Evolutionary conservation across 352 stramenopile genomes (phyloP).

Genomic region (Pythium scleroteichum): DNA sequence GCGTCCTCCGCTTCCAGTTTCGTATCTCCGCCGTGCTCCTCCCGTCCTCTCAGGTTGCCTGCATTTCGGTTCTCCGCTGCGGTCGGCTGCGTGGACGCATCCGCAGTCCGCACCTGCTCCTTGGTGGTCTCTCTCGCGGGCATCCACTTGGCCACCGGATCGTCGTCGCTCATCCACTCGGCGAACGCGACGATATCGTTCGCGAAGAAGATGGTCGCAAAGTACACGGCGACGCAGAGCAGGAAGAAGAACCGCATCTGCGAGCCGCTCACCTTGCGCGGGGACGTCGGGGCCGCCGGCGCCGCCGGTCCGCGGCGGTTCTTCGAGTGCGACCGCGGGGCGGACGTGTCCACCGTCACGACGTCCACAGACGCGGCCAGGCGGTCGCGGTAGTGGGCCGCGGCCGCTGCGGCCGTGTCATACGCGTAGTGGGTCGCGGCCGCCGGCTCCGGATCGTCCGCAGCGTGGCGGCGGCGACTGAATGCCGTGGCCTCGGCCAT

Average conservation of each 20-base stretch:
- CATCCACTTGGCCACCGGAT: constrained; percentile 7
- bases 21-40: neutral
- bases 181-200: constrained; percentile 40
- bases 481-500: constrained; percentile 24
- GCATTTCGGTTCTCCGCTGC: neutral
- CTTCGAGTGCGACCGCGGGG: constrained; percentile 4
- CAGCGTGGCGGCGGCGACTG: constrained; percentile 18
- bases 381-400: constrained; percentile 4
- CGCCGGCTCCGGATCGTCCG: neutral
- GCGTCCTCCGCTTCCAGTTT: neutral
- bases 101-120: no score
- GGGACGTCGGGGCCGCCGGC: neutral
- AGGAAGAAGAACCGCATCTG: constrained; percentile 55
- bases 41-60: constrained; percentile 13
- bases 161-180: constrained; percentile 25
- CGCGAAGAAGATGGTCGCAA: constrained; percentile 51
- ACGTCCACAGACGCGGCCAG: neutral
- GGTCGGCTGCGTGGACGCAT: no score
- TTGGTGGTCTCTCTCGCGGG: neutral
- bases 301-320: neutral
- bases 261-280: constrained; percentile 23
- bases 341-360: constrained; percentile 1
- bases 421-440: neutral
- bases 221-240: constrained; percentile 55
- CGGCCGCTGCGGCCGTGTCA: neutral